These are phyloP conservation scores for Trypanosoma vivax DNA, from an alignment of 208 protist genomes.

Conservation along the genomic window DNA sequence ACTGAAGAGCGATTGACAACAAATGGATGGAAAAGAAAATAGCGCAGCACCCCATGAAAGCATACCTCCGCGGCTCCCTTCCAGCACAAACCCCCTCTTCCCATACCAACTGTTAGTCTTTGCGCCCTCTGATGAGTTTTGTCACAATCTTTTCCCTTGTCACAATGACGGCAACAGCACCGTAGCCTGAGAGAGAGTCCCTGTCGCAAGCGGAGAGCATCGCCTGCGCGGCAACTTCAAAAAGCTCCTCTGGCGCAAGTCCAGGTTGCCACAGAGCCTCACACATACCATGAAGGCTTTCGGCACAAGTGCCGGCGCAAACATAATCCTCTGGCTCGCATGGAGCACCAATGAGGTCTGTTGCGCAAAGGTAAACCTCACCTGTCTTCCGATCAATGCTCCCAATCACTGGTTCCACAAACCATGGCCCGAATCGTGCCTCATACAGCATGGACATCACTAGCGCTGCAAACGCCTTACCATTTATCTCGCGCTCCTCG, in stretches of 20 bases:
- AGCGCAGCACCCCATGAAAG: no score
- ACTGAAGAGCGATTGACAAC: no score
- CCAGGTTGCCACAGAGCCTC: conserved; percentile 95
- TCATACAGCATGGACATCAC: conserved; percentile 88
- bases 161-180: conserved; percentile 90
- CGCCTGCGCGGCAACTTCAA: conserved; percentile 93
- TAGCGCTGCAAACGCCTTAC: conserved; percentile 78
- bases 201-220: conserved; percentile 95
- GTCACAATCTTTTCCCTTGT: conserved; percentile 77
- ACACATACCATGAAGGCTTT: conserved; percentile 97
- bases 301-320: conserved; percentile 92
- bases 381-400: conserved; percentile 92
- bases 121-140: conserved; percentile 84
- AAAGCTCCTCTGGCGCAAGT: conserved; percentile 94
- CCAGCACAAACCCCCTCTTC: no score
- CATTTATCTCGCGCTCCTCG: conserved; percentile 85
- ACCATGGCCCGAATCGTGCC: conserved; percentile 97
- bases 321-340: conserved; percentile 96
- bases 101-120: no score
- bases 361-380: conserved; percentile 93
- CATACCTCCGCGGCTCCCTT: no score
- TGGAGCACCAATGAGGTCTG: conserved; percentile 95
- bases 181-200: conserved; percentile 97
- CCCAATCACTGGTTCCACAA: conserved; percentile 96
- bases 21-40: no score